These are phyloP conservation scores for Dalbergia oliveri DNA, from an alignment of 306 rosid species.

Conservation along the genomic window DNA sequence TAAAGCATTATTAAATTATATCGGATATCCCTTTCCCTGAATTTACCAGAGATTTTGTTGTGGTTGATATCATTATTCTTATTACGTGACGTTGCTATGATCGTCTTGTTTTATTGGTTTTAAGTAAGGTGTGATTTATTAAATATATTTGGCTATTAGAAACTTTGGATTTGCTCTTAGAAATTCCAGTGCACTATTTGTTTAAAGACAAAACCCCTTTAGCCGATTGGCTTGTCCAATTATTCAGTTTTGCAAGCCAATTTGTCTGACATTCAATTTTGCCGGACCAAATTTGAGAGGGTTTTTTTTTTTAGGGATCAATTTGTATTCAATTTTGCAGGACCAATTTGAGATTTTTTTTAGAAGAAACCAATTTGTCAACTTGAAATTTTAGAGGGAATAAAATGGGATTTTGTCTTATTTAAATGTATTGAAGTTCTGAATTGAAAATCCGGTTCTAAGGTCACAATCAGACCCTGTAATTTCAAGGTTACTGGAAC, in stretches of 20 bases:
- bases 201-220: neutral
- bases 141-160: no score
- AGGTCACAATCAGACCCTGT: neutral
- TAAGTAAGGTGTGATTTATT: neutral
- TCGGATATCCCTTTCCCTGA: neutral
- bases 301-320: no score
- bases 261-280: no score
- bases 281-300: no score
- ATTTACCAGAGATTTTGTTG: neutral
- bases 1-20: neutral
- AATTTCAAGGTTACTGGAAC: neutral
- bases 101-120: neutral
- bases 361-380: no score
- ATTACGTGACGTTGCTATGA: neutral
- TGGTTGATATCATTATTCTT: neutral
- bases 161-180: no score
- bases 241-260: no score
- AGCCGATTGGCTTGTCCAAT: no score
- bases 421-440: neutral
- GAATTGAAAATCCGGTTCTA: neutral
- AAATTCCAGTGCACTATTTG: neutral
- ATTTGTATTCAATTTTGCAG: no score
- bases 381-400: no score
- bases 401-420: no score
- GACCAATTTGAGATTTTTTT: no score